Evolutionary conservation across 2,329 filamentous ascomycete genomes (phyloP).

Genomic region (Scedosporium minutisporum): DNA sequence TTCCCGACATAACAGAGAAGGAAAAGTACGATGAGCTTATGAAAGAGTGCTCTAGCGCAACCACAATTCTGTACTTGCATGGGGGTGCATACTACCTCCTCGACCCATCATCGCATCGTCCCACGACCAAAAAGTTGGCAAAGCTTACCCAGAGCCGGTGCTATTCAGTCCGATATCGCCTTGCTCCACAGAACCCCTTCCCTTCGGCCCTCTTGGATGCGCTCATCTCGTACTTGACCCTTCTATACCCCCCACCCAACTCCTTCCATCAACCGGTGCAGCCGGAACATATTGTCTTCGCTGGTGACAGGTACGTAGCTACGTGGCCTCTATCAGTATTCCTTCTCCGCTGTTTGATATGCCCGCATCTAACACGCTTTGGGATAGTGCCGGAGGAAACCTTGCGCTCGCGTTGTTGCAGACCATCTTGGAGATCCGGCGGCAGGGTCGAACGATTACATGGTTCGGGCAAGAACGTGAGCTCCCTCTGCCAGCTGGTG

Average conservation of each 20-base stretch:
- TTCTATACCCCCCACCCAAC: constrained; percentile 61
- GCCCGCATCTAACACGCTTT: not conserved
- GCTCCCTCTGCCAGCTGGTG: constrained; percentile 58
- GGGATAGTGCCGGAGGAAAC: constrained; percentile 58
- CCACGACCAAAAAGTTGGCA: constrained; percentile 49
- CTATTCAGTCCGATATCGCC: constrained; percentile 64
- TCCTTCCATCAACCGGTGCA: constrained; percentile 57
- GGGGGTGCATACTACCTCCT: constrained; percentile 66
- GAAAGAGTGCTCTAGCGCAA: constrained; percentile 52
- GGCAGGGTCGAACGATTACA: constrained; percentile 33
- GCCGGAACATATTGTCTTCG: constrained; percentile 58
- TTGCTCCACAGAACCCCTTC: constrained; percentile 67
- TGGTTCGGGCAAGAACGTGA: constrained; percentile 52
- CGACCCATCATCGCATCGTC: constrained; percentile 59
- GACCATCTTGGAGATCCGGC: constrained; percentile 53
- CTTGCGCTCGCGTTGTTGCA: constrained; percentile 58
- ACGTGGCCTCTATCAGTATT: not conserved
- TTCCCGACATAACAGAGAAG: constrained; percentile 49
- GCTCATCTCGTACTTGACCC: constrained; percentile 59
- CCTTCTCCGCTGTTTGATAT: not conserved
- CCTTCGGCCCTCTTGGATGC: constrained; percentile 66
- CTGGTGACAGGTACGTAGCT: constrained; percentile 54
- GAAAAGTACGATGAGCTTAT: constrained; percentile 59
- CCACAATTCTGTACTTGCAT: constrained; percentile 65
- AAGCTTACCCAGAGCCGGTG: constrained; percentile 57